Evolutionary conservation across 2,329 filamentous ascomycete genomes (phyloP), one percentile per base, ranked within the genome.

Genomic region (Stemphylium vesicarium): DNA sequence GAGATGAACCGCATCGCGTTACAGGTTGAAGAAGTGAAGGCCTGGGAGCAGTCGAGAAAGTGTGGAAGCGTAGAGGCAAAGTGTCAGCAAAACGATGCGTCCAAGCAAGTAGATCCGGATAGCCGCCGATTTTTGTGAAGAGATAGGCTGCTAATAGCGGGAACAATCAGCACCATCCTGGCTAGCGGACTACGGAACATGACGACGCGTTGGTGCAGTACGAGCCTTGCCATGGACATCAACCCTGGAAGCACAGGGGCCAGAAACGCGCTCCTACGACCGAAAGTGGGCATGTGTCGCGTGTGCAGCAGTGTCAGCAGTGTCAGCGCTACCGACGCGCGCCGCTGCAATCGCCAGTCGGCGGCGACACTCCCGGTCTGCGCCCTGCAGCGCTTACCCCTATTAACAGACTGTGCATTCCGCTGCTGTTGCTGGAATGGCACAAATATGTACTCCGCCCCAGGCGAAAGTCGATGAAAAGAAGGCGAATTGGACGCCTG

Each of bases 1-100:
- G 66, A 70, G 22, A 72, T 37, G 48, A 71, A 69, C 52, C 71
- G 60, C 72, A 76, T 76, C 20, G 50, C 50, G 39, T 22, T 13
- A 35, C 31, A 31, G 29, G 26, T 13, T 39, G 20, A 40, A 5
- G 26, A 7, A 29, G 26, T 29, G 26, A 29, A 29, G 26, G 9
- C n/a, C 42, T 26, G 8, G 12, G 5, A 44, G 22, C 10, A 42
- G 29, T n/a, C 36, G 22, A 44, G 33, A 33, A 35, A 37, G 13
- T 13, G 47, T 24, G 20, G 22, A 12, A 29, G 26, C 26, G 32
- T 36, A 18, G 36, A 24, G 36, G 26, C 38, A 18, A 31, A 31
- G 24, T 38, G 35, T 41, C 37, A 49, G 29, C 26, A 11, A 43
- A n/a, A 36, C 18, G 43, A 42, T 35, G 33, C n/a, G 42, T 26